These are phyloP conservation scores for Setaria viridis DNA, from an alignment of 202 grass and related monocot species.

Conservation along the genomic window DNA sequence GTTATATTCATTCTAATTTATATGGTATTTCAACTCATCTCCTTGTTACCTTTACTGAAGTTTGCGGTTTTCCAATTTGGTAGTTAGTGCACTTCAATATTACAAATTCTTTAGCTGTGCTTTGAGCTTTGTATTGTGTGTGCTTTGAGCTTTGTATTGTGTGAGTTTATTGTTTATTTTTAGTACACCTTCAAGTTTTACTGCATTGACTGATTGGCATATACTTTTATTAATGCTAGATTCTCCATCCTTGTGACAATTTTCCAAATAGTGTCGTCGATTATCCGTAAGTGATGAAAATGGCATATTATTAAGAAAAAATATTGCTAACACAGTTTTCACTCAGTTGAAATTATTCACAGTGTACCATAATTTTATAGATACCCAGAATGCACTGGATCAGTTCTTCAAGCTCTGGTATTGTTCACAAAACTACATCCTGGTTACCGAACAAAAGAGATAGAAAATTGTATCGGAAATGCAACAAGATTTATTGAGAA, in stretches of 20 bases:
- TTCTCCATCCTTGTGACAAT: not conserved
- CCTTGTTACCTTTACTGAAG: too few species aligned
- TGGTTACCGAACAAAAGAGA: slow-evolving; percentile 33
- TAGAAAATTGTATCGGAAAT: slow-evolving; percentile 27
- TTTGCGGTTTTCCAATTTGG: too few species aligned
- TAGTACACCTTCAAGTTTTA: too few species aligned
- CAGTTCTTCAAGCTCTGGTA: slow-evolving; percentile 22
- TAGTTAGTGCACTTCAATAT: too few species aligned
- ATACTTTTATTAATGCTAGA: not conserved
- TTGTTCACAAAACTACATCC: slow-evolving; percentile 35
- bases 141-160: too few species aligned
- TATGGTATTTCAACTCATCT: too few species aligned
- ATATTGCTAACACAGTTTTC: not conserved
- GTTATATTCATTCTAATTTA: too few species aligned
- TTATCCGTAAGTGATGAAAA: not conserved
- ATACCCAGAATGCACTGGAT: slow-evolving; percentile 37
- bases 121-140: too few species aligned
- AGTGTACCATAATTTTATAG: not conserved
- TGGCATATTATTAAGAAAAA: not conserved
- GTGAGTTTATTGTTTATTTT: too few species aligned
- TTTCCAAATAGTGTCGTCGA: not conserved
- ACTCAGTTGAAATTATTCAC: not conserved
- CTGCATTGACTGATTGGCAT: too few species aligned
- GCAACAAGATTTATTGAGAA: slow-evolving; percentile 37
- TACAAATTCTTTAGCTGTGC: too few species aligned